phyloP scores from a whole-genome alignment of 1,139 yeast genomes.

The Meyerozyma guilliermondii region DNA sequence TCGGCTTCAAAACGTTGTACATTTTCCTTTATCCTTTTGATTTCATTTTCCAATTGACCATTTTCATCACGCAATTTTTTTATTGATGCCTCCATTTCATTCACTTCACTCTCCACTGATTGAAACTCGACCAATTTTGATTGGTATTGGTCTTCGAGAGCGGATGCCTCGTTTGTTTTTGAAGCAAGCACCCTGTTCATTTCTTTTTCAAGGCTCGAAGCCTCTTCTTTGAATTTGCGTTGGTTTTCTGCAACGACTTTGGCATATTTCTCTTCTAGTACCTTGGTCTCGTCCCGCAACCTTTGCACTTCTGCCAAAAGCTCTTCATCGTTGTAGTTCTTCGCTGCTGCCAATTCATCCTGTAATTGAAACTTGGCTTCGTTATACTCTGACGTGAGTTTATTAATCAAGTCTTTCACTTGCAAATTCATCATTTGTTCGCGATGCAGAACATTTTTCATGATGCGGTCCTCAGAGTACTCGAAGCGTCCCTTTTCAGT shows the following conservation, averaged over 20 bases:
- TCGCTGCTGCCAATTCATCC: slow-evolving; percentile 25
- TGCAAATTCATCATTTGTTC: slow-evolving; percentile 23
- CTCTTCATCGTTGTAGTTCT: slow-evolving; percentile 22
- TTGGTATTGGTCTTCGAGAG: slow-evolving; percentile 6
- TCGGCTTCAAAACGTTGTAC: slow-evolving; percentile 12
- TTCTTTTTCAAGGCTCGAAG: slow-evolving; percentile 15
- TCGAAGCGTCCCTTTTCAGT: slow-evolving; percentile 19
- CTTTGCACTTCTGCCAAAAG: slow-evolving; percentile 13
- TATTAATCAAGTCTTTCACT: slow-evolving; percentile 18
- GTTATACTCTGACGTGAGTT: slow-evolving; percentile 23
- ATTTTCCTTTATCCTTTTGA: slow-evolving; percentile 10
- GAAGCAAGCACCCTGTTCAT: slow-evolving; percentile 12
- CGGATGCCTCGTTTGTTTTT: slow-evolving; percentile 14
- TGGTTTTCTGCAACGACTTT: slow-evolving; percentile 10
- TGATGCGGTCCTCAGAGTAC: slow-evolving; percentile 21
- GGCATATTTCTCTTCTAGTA: slow-evolving; percentile 10
- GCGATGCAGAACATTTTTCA: slow-evolving; percentile 23
- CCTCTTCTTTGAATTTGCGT: slow-evolving; percentile 12
- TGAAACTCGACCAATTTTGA: slow-evolving; percentile 8
- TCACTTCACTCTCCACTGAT: slow-evolving; percentile 7
- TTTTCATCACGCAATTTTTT: slow-evolving; percentile 2
- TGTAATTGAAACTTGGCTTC: slow-evolving; percentile 29
- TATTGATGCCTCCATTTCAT: slow-evolving; percentile 6
- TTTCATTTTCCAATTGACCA: slow-evolving; percentile 5
- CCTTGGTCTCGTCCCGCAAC: slow-evolving; percentile 11